Conservation (phyloP, 2,329 filamentous ascomycete genomes). For the Zasmidium cellare region DNA sequence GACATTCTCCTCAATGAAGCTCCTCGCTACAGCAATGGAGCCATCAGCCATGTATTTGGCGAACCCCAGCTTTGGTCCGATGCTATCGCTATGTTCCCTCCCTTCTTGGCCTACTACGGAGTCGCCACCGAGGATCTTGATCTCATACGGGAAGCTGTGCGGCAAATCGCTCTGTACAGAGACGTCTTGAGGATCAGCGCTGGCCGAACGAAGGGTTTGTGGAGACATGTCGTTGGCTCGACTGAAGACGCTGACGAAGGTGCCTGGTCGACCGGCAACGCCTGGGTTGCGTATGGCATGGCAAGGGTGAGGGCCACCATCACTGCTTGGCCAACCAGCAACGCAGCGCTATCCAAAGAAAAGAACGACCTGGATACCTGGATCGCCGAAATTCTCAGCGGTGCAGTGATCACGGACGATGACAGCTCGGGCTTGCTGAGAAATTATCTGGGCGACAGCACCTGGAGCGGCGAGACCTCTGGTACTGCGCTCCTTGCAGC, state of each 20-base stretch:
- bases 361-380: constrained; percentile 32
- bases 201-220: constrained; percentile 34
- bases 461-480: constrained; percentile 50
- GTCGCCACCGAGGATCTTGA: constrained; percentile 39
- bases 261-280: constrained; percentile 52
- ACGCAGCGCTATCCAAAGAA: constrained; percentile 19
- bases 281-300: constrained; percentile 51
- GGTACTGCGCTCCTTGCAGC: constrained; percentile 50
- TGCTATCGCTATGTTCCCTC: constrained; percentile 53
- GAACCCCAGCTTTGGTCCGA: constrained; percentile 51
- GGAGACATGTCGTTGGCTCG: constrained; percentile 49
- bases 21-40: constrained; percentile 47
- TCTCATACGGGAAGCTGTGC: constrained; percentile 38
- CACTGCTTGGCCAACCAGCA: constrained; percentile 33
- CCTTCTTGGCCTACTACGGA: constrained; percentile 50
- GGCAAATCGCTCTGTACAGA: constrained; percentile 45
- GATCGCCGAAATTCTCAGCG: constrained; percentile 41
- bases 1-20: constrained; percentile 41
- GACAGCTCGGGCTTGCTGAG: constrained; percentile 43
- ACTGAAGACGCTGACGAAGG: constrained; percentile 37
- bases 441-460: constrained; percentile 43
- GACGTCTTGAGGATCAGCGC: constrained; percentile 38
- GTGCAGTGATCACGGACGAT: constrained; percentile 35
- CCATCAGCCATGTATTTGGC: constrained; percentile 49
- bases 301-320: constrained; percentile 48